Base-by-base conservation (phyloP, 2,329 filamentous ascomycete species). In the Dendryphion nanum region DNA sequence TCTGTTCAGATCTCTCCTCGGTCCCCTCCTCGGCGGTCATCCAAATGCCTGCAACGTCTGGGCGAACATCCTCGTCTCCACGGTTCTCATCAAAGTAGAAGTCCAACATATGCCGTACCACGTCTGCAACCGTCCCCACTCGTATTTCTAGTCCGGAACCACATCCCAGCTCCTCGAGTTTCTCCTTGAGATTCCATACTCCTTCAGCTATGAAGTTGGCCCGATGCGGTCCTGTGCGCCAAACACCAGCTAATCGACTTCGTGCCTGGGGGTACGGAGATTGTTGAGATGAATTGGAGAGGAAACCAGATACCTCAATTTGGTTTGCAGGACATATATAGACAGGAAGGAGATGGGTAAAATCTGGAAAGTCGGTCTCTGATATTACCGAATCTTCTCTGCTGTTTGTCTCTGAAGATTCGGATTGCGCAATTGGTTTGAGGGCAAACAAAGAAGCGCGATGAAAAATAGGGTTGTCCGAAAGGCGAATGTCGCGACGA, bases 381-480 rank as follows among this genome's bases (percentile, higher is more conserved):
- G 57, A 54, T 10, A 50, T 45, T 23, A 55, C 30, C 15, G 50
- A 55, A 41, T 62, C 53, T 45, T 61, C 53, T 47, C 68, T 78
- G 41, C 68, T 68, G 34, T 47, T 50, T 19, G 30, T 41, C 18
- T 52, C 50, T 14, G 44, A 33, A 36, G 37, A 13, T 36, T 33
- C 36, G 28, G 10, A 44, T 31, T 32, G 38, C 43, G 19, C 41
- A 33, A 19, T 41, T 37, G 26, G 44, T 12, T 44, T 30, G 26
- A 48, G 34, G 77, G 69, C 52, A 66, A 74, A 46, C n/a, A 61
- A 60, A 18, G 69, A 64, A 5, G 76, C 63, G 41, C 75, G 70
- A 55, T 87, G 74, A 15, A 91, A 74, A 29, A 89, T 74, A 0
- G 85, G 85, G 54, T 90, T 90, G 64, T 91, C 86, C 18, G 78